Conservation (phyloP, 2,329 filamentous ascomycete genomes). For the Penicillium griseofulvum region DNA sequence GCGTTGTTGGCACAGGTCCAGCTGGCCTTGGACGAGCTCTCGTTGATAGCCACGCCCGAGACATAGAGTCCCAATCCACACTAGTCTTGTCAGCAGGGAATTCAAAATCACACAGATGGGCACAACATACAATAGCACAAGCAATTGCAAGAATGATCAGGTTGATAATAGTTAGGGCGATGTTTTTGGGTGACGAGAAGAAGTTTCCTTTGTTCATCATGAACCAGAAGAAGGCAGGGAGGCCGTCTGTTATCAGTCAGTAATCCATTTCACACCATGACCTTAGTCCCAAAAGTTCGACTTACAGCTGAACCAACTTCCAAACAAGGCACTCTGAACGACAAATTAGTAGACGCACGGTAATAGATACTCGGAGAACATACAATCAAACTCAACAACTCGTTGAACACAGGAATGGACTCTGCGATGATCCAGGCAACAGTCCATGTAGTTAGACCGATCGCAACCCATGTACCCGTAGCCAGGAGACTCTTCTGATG, state of each 20-base stretch:
- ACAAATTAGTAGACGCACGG: slow-evolving; percentile 9
- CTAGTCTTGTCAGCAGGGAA: slow-evolving; percentile 15
- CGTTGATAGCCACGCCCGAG: slow-evolving; percentile 39
- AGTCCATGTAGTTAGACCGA: slow-evolving; percentile 56
- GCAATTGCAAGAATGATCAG: slow-evolving; percentile 38
- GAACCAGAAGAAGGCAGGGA: slow-evolving; percentile 46
- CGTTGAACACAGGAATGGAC: slow-evolving; percentile 65
- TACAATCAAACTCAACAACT: slow-evolving; percentile 59
- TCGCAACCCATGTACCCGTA: slow-evolving; percentile 56
- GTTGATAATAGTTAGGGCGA: slow-evolving; percentile 45
- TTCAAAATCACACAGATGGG: not conserved
- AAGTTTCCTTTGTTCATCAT: slow-evolving; percentile 47
- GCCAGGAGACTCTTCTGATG: slow-evolving; percentile 49
- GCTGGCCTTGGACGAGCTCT: slow-evolving; percentile 31
- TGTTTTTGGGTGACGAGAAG: slow-evolving; percentile 44
- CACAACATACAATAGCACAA: slow-evolving; percentile 25
- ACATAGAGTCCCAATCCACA: slow-evolving; percentile 45
- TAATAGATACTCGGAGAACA: not conserved
- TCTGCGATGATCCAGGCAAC: slow-evolving; percentile 65
- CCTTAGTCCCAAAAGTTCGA: slow-evolving; percentile 20
- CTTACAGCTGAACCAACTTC: slow-evolving; percentile 61
- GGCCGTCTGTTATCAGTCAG: slow-evolving; percentile 17
- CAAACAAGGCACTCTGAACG: slow-evolving; percentile 52
- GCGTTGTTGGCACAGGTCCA: slow-evolving; percentile 43
- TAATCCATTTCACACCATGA: not conserved